phyloP scores from a whole-genome alignment of 2,329 filamentous ascomycete genomes.

The Fusarium heterosporum region DNA sequence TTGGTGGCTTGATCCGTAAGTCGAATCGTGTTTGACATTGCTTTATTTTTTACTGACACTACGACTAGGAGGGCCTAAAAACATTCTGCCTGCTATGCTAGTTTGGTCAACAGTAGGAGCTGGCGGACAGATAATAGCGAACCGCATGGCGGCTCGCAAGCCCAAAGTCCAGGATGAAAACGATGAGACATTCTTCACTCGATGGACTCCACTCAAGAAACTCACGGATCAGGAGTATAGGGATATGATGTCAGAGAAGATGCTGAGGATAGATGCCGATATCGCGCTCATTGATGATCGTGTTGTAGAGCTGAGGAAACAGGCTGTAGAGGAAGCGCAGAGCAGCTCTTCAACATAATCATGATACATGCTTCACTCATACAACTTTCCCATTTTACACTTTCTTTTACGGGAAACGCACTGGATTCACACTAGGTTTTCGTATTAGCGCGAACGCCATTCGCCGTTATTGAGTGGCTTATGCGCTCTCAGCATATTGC shows the following conservation, averaged over 20 bases:
- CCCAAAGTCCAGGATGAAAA: conserved; percentile 54
- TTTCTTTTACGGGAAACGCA: neutral
- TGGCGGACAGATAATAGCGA: conserved; percentile 55
- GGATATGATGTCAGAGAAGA: conserved; percentile 75
- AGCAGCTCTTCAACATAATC: conserved; percentile 21
- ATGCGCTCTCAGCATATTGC: conserved; percentile 14
- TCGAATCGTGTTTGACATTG: conserved; percentile 13
- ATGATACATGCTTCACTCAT: neutral
- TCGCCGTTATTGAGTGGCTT: conserved; percentile 2
- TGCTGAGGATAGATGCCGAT: conserved; percentile 78
- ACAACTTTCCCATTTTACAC: neutral
- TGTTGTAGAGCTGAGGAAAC: conserved; percentile 61
- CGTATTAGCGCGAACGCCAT: neutral
- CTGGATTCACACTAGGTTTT: conserved; percentile 4
- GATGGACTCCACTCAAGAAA: conserved; percentile 77
- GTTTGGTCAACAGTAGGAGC: conserved; percentile 60
- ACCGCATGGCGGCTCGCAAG: conserved; percentile 46
- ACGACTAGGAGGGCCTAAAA: conserved; percentile 61
- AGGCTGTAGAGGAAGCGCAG: conserved; percentile 18
- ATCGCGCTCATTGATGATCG: conserved; percentile 83
- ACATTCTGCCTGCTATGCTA: conserved; percentile 63
- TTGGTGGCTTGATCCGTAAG: conserved; percentile 67
- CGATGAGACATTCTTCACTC: conserved; percentile 62
- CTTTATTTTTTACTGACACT: conserved; percentile 31
- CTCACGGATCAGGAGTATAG: conserved; percentile 80